Evolutionary conservation across 306 rosid species (phyloP).

Genomic region (Trichosanthes truncata): DNA sequence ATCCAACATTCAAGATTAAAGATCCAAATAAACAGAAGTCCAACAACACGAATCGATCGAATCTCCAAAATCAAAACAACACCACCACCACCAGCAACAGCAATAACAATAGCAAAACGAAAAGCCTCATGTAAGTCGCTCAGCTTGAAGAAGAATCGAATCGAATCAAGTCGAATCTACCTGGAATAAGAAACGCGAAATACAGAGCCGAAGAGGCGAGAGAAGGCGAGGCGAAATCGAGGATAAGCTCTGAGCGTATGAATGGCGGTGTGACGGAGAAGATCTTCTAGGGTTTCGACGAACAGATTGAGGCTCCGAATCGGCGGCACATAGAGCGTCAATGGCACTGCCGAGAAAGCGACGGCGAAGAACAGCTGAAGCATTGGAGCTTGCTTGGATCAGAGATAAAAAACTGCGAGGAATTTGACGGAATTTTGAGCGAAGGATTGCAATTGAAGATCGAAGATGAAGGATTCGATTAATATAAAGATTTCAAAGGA

Average conservation of each 20-base stretch:
- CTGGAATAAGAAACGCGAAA: constrained; percentile 33
- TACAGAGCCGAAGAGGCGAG: constrained; percentile 52
- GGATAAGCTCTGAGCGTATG: constrained; percentile 36
- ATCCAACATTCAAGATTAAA: neutral
- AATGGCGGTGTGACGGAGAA: constrained; percentile 28
- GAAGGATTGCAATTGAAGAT: no score
- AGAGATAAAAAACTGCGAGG: neutral
- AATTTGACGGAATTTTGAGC: no score
- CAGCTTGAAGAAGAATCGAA: neutral
- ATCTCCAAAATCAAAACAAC: neutral
- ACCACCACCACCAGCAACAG: neutral
- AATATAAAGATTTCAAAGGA: neutral
- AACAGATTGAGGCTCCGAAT: constrained; percentile 64
- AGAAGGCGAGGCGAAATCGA: constrained; percentile 47
- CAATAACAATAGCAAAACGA: neutral
- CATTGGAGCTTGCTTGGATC: constrained; percentile 25
- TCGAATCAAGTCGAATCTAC: neutral
- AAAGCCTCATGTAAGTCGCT: neutral
- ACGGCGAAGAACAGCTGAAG: constrained; percentile 65
- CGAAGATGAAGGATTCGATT: neutral
- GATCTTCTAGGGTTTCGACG: constrained; percentile 43
- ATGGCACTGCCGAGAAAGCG: constrained; percentile 87
- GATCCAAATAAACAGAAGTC: neutral
- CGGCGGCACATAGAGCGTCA: constrained; percentile 81
- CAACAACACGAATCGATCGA: neutral